Evolutionary conservation across 345 rosid species (phyloP), one percentile per base, ranked within the genome.

Genomic region (Dipteronia sinensis): DNA sequence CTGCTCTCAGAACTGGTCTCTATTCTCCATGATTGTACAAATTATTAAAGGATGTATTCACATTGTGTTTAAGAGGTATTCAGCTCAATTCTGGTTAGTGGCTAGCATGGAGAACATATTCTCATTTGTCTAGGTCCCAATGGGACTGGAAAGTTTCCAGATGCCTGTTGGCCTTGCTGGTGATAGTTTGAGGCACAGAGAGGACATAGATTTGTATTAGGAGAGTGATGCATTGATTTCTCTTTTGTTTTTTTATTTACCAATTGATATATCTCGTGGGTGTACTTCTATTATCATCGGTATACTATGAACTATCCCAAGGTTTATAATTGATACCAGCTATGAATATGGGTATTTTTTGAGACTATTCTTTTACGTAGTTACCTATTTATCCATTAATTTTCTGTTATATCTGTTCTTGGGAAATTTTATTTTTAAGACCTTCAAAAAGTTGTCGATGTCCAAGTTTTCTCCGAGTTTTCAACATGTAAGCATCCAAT

Each of bases 141-240:
- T 71, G 17, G 38, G 62, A 69, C 53, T 67, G 22, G n/a, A 6
- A 71, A 65, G 76, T 34, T 19, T 44, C 47, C 7, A 31, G 46
- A 34, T 76, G 53, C 7, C 17, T 5, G 72, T 42, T 49, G 40
- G 59, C 34, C 58, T 69, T 79, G 59, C 64, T 74, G 78, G 29
- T 46, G 13, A 16, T 71, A 42, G 47, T 68, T 59, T 56, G 65
- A 67, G 58, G 56, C 47, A 61, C 62, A 23, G 20, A 46, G 44
- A 1, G 13, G 62, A 38, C 19, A 12, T 46, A 61, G 13, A 38
- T 72, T 72, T 31, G 15, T 72, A 59, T 16, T 23, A 22, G 0
- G 40, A 73, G 55, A 17, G 49, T 44, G 10, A 22, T 62, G 38
- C 25, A 8, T 63, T 47, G 20, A 58, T n/a, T 7, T 19, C 11